Evolutionary conservation across 2,329 filamentous ascomycete species (phyloP).

Genomic region (Penicillium sp.): DNA sequence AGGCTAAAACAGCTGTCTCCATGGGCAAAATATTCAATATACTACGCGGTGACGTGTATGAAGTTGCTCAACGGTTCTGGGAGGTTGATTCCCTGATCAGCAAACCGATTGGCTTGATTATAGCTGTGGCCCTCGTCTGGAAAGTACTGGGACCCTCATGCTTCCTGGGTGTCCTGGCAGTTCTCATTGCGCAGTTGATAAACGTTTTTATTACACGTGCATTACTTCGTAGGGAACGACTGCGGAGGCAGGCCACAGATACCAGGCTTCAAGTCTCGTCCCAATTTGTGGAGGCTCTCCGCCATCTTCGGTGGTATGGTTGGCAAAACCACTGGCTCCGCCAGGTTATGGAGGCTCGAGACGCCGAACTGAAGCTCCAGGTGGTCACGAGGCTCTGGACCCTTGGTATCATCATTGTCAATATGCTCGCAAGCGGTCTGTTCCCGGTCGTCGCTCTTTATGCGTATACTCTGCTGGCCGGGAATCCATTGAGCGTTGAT

Average conservation of each 20-base stretch:
- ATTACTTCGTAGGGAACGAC: constrained; percentile 71
- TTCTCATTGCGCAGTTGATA: constrained; percentile 69
- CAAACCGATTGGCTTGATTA: constrained; percentile 75
- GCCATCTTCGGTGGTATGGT: constrained; percentile 80
- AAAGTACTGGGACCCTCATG: constrained; percentile 80
- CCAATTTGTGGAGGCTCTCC: constrained; percentile 85
- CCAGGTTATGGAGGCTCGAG: constrained; percentile 70
- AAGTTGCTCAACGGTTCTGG: constrained; percentile 69
- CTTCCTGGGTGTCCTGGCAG: constrained; percentile 72
- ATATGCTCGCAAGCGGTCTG: constrained; percentile 71
- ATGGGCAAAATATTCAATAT: constrained; percentile 92
- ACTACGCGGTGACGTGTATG: constrained; percentile 64
- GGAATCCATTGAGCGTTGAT: constrained; percentile 72
- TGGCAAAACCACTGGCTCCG: constrained; percentile 79
- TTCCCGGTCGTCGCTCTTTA: constrained; percentile 84
- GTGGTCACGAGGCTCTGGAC: constrained; percentile 68
- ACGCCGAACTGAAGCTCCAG: constrained; percentile 69
- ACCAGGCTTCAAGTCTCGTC: constrained; percentile 77
- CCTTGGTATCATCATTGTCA: constrained; percentile 69
- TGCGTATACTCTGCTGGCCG: constrained; percentile 75
- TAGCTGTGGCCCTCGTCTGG: constrained; percentile 77
- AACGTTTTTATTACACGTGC: constrained; percentile 71
- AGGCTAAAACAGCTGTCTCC: constrained; percentile 66
- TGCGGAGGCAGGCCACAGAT: constrained; percentile 76
- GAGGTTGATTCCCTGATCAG: constrained; percentile 78